Percentiles rank a stretch among this genome's conserved stretches.
phyloP scores from a whole-genome alignment of 2,329 filamentous ascomycete species.

The Curvularia spicifera region DNA sequence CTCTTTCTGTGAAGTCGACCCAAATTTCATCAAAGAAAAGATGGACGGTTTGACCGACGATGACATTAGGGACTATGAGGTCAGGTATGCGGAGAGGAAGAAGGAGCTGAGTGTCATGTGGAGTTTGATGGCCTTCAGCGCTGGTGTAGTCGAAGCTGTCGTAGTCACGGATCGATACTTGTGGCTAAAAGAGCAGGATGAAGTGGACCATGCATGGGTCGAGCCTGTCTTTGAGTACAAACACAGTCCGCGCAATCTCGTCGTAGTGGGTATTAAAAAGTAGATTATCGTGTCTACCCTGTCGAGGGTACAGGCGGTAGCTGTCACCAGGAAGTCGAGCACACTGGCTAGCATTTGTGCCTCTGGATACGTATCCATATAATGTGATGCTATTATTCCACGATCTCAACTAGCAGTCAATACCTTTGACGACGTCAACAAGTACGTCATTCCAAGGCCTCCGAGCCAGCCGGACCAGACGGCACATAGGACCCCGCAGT shows the following conservation, averaged over 20 bases:
- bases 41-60: constrained; percentile 75
- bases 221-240: constrained; percentile 90
- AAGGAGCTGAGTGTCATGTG: constrained; percentile 87
- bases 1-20: constrained; percentile 45
- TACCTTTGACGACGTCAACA: background rate
- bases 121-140: constrained; percentile 96
- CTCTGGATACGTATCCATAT: background rate
- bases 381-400: background rate
- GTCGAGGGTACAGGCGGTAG: background rate
- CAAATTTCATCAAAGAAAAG: constrained; percentile 64
- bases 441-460: constrained; percentile 5
- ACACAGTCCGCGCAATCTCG: constrained; percentile 86
- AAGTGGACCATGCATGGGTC: constrained; percentile 81
- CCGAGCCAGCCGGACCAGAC: constrained; percentile 7
- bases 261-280: constrained; percentile 88
- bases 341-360: background rate
- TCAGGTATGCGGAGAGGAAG: constrained; percentile 68
- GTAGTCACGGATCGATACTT: constrained; percentile 91
- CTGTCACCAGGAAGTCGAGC: background rate
- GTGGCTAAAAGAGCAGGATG: constrained; percentile 78
- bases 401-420: background rate
- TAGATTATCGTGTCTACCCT: background rate
- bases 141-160: constrained; percentile 83
- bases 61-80: constrained; percentile 75
- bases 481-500: constrained; percentile 7